phyloP scores from a whole-genome alignment of 768 basidiomycete species.

The Hypholoma fasciculare region DNA sequence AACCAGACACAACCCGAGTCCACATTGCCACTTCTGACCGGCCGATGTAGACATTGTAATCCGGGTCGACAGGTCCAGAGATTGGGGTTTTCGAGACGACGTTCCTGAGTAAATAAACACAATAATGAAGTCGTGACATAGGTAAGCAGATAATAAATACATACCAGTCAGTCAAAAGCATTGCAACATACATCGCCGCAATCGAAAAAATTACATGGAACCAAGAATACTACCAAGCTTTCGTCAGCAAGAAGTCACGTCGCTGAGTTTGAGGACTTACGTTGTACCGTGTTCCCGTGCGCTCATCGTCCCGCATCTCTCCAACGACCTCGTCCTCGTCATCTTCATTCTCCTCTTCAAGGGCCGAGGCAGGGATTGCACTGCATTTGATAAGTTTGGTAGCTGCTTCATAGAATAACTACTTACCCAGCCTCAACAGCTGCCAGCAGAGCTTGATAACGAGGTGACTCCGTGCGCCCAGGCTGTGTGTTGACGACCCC shows the following conservation, averaged over 20 bases:
- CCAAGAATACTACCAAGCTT: constrained; percentile 80
- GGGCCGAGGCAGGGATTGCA: constrained; percentile 90
- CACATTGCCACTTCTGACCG: constrained; percentile 98
- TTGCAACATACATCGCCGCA: constrained; percentile 96
- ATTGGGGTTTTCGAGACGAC: constrained; percentile 61
- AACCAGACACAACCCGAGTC: constrained; percentile 96
- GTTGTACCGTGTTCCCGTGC: constrained; percentile 91
- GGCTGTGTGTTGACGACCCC: constrained; percentile 84
- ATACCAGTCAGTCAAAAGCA: constrained; percentile 96
- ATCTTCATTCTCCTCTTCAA: constrained; percentile 78
- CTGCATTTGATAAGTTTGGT: constrained; percentile 33
- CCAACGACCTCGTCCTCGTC: constrained; percentile 70
- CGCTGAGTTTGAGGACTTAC: constrained; percentile 42
- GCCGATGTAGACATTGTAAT: constrained; percentile 86
- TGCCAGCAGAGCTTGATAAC: constrained; percentile 92
- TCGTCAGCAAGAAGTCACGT: constrained; percentile 4
- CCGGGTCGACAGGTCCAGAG: constrained; percentile 47
- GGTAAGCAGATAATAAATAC: constrained; percentile 20
- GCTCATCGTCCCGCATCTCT: constrained; percentile 89
- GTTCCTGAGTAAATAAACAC: constrained; percentile 49
- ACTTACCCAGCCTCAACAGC: constrained; percentile 93
- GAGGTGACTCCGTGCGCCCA: constrained; percentile 76
- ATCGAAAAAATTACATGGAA: constrained; percentile 98
- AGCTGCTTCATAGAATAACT: neutral
- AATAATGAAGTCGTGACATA: neutral